phyloP scores from a whole-genome alignment of 352 stramenopile genomes.

The Phytophthora ohioensis region DNA sequence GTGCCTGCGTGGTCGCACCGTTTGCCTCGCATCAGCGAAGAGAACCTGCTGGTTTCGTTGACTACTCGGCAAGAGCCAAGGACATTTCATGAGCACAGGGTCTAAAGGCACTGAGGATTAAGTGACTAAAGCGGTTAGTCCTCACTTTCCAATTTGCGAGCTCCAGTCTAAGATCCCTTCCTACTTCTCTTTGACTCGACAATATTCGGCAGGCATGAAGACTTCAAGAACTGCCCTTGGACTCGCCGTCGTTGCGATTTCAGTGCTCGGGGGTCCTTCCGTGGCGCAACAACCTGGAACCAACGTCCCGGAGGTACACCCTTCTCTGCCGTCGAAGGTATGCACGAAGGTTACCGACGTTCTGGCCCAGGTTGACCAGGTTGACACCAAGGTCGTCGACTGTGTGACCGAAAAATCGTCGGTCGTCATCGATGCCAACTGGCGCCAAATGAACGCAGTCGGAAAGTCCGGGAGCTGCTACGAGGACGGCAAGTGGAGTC shows the following conservation, averaged over 20 bases:
- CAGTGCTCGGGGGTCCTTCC: too few relatives aligned
- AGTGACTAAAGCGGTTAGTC: conserved; percentile 1
- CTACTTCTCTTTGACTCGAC: background rate
- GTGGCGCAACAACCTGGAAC: too few relatives aligned
- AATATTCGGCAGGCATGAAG: conserved; percentile 8
- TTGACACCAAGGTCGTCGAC: conserved; percentile 25
- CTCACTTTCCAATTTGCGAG: conserved; percentile 20
- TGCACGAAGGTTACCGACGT: too few relatives aligned
- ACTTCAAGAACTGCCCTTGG: conserved; percentile 8
- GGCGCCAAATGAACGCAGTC: conserved; percentile 59
- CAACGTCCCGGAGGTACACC: too few relatives aligned
- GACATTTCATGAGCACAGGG: background rate
- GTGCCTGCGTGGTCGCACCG: background rate
- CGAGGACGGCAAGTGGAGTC: conserved; percentile 45
- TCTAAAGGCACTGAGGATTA: background rate
- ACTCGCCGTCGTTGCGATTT: background rate
- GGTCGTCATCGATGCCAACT: conserved; percentile 69
- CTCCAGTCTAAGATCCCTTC: background rate
- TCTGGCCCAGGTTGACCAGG: background rate
- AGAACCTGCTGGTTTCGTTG: conserved; percentile 18
- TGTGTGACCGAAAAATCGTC: conserved; percentile 52
- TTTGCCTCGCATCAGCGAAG: background rate
- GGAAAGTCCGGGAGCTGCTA: conserved; percentile 55
- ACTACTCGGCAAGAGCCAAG: conserved; percentile 1
- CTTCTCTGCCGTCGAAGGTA: too few relatives aligned